Evolutionary conservation across 2,329 filamentous ascomycete species (phyloP).

Genomic region (Talaromyces verruculosus): DNA sequence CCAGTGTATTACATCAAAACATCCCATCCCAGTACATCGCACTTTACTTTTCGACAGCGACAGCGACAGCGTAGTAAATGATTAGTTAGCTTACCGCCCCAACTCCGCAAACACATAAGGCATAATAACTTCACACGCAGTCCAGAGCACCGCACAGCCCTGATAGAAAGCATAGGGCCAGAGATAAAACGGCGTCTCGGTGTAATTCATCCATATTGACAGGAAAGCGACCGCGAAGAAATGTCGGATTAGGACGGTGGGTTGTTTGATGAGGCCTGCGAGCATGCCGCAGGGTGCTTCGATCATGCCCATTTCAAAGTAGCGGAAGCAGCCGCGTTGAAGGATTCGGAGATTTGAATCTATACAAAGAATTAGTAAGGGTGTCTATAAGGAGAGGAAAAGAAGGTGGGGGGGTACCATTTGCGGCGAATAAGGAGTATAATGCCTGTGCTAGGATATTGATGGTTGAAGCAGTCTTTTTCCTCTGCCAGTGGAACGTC

Average conservation of each 20-base stretch:
- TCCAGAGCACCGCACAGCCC: conserved; percentile 71
- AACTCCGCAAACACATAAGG: conserved; percentile 75
- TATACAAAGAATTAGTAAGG: conserved; percentile 18
- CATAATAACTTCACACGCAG: conserved; percentile 76
- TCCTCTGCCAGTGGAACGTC: conserved; percentile 83
- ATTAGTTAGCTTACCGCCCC: conserved; percentile 26
- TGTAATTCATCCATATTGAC: conserved; percentile 70
- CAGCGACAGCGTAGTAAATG: too few species aligned
- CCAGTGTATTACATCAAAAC: background rate
- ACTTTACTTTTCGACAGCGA: background rate
- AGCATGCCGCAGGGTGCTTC: conserved; percentile 79
- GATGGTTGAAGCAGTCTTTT: conserved; percentile 79
- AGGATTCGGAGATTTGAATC: conserved; percentile 74
- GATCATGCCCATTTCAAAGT: conserved; percentile 75
- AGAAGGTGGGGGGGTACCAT: conserved; percentile 49
- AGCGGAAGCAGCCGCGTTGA: conserved; percentile 86
- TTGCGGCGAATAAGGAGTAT: conserved; percentile 85
- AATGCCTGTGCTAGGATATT: conserved; percentile 97
- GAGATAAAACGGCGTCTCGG: conserved; percentile 53
- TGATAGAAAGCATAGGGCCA: conserved; percentile 66
- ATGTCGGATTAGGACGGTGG: conserved; percentile 78
- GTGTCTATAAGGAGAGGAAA: background rate
- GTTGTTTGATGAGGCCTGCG: conserved; percentile 75
- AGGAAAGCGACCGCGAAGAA: conserved; percentile 94
- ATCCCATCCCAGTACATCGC: background rate